A percentile compares a stretch with the other conserved stretches of the same genome.
These are phyloP conservation scores for Ascoidea rubescens DNA, from an alignment of 805 yeast genomes.

Conservation along the genomic window DNA sequence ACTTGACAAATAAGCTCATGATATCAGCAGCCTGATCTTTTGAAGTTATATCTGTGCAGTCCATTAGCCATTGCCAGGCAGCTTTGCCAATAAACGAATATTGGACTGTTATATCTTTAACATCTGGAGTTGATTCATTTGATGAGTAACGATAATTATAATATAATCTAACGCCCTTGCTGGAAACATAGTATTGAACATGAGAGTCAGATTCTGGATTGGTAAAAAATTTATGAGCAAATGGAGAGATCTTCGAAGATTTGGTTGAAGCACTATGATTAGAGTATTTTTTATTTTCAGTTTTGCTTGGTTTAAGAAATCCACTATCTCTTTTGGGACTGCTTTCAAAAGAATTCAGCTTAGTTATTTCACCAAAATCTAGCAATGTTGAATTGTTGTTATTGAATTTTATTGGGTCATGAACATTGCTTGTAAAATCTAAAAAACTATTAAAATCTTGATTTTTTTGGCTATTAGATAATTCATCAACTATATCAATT, in stretches of 20 bases:
- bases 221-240: constrained; percentile 63
- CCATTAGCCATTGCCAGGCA: constrained; percentile 77
- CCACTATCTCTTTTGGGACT: background rate
- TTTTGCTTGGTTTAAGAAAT: background rate
- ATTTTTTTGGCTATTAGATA: constrained; percentile 17
- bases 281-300: background rate
- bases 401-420: constrained; percentile 12
- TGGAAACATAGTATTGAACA: constrained; percentile 62
- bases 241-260: constrained; percentile 36
- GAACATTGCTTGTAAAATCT: constrained; percentile 9
- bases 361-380: background rate
- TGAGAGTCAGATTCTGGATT: constrained; percentile 83
- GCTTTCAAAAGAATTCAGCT: background rate
- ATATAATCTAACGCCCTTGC: constrained; percentile 50
- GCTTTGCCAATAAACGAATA: constrained; percentile 63
- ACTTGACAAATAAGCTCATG: constrained; percentile 33
- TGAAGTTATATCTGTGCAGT: constrained; percentile 63
- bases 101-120: constrained; percentile 17
- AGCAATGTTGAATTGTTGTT: constrained; percentile 12
- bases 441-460: constrained; percentile 12
- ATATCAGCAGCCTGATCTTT: constrained; percentile 38
- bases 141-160: constrained; percentile 22
- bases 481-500: background rate
- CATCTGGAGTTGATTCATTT: constrained; percentile 8
- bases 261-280: background rate